These are phyloP conservation scores for Sporisorium graminicola DNA, from an alignment of 1,284 basidiomycete genomes.

Conservation along the genomic window DNA sequence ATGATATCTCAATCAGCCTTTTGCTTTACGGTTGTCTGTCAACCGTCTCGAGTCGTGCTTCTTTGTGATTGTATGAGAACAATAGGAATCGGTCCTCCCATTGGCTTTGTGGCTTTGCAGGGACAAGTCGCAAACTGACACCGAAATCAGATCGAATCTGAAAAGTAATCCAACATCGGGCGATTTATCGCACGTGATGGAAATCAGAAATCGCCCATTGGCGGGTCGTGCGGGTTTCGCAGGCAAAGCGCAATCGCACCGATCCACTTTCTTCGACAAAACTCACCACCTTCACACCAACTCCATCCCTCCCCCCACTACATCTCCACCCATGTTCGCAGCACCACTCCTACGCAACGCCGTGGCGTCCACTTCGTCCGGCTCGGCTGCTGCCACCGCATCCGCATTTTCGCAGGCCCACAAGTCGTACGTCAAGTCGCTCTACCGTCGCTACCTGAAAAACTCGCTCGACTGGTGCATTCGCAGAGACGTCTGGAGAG, in stretches of 20 bases:
- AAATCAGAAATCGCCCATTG: neutral
- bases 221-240: slow-evolving; percentile 4
- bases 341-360: slow-evolving; percentile 35
- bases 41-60: neutral
- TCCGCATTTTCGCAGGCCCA: slow-evolving; percentile 79
- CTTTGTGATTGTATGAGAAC: neutral
- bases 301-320: neutral
- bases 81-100: neutral
- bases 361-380: slow-evolving; percentile 19
- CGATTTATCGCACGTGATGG: slow-evolving; percentile 9
- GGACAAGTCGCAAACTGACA: neutral
- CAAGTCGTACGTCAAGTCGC: slow-evolving; percentile 86
- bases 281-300: neutral
- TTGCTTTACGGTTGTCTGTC: neutral
- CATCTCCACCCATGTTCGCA: slow-evolving; percentile 29
- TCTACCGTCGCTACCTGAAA: slow-evolving; percentile 86
- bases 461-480: slow-evolving; percentile 91
- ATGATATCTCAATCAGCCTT: too few species aligned
- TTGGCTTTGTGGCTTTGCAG: neutral
- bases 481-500: slow-evolving; percentile 85
- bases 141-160: neutral
- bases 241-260: too few species aligned
- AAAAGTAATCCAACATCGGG: neutral
- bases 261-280: neutral
- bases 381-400: slow-evolving; percentile 14